Conservation (phyloP, 306 rosid species). For the Malus domestica region DNA sequence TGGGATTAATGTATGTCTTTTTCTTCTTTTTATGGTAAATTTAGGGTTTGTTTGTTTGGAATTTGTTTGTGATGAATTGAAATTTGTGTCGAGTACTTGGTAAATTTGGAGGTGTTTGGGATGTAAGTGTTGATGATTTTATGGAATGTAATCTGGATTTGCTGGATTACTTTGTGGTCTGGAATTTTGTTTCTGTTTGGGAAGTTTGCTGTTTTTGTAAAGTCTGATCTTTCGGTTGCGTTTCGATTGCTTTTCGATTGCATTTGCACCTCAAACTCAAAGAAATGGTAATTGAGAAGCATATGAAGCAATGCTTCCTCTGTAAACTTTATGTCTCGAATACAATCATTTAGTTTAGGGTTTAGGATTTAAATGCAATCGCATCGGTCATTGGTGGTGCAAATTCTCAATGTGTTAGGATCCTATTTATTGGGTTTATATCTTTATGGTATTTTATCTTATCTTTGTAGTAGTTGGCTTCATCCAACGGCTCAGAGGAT, state of each 20-base stretch:
- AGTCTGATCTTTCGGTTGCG: background rate
- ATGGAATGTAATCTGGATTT: slow-evolving; percentile 17
- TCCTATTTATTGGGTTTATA: too few relatives aligned
- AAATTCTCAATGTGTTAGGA: too few relatives aligned
- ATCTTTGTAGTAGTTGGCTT: too few relatives aligned
- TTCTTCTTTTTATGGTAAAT: background rate
- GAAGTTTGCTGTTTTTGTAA: background rate
- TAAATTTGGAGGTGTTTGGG: slow-evolving; percentile 11
- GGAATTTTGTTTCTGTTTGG: background rate
- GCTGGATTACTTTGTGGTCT: background rate
- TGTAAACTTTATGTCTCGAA: background rate
- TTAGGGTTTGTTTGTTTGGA: slow-evolving; percentile 15
- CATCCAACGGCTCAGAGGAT: too few relatives aligned
- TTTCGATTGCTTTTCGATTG: background rate
- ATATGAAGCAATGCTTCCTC: background rate
- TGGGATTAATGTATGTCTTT: slow-evolving; percentile 7
- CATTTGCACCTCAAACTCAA: background rate
- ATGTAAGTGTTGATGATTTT: slow-evolving; percentile 17
- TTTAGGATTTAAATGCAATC: background rate
- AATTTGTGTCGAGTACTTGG: slow-evolving; percentile 18
- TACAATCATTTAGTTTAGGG: background rate
- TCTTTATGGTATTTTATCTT: too few relatives aligned
- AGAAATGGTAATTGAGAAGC: background rate
- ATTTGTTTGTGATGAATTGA: slow-evolving; percentile 23
- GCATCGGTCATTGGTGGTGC: too few relatives aligned